Conservation (phyloP, 2,329 filamentous ascomycete genomes). For the Aspergillus felis region DNA sequence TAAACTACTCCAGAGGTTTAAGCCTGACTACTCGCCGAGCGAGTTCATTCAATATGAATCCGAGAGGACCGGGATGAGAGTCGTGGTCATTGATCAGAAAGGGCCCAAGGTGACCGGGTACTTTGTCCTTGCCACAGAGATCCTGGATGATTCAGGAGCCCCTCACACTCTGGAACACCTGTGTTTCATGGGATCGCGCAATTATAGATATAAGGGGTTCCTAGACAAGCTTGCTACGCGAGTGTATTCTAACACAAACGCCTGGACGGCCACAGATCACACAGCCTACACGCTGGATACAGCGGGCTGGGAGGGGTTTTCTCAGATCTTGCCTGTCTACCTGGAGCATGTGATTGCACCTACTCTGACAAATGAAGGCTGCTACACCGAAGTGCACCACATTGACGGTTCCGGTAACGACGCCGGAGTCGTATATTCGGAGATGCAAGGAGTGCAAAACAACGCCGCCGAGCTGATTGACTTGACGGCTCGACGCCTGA, state of each 20-base stretch:
- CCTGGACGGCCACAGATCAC: constrained; percentile 94
- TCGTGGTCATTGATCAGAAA: constrained; percentile 84
- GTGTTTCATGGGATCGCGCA: constrained; percentile 87
- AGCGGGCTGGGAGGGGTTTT: constrained; percentile 95
- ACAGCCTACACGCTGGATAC: constrained; percentile 95
- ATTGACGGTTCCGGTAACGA: constrained; percentile 91
- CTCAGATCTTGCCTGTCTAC: constrained; percentile 90
- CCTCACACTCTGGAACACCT: constrained; percentile 83
- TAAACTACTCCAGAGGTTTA: constrained; percentile 78
- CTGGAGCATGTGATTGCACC: constrained; percentile 90
- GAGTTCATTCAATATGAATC: constrained; percentile 95
- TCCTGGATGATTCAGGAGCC: constrained; percentile 93
- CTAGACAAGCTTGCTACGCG: constrained; percentile 90
- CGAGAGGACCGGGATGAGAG: constrained; percentile 86
- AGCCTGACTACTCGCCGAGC: constrained; percentile 83
- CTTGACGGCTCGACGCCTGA: constrained; percentile 68
- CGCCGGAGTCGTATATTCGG: constrained; percentile 95
- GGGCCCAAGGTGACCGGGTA: constrained; percentile 95
- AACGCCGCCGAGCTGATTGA: constrained; percentile 83
- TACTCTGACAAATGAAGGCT: constrained; percentile 86
- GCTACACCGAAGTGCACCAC: constrained; percentile 94
- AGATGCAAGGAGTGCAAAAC: constrained; percentile 96
- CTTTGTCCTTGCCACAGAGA: constrained; percentile 94
- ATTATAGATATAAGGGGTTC: constrained; percentile 89
- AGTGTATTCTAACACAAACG: constrained; percentile 91